Percentiles rank a stretch among this genome's conserved stretches.
Evolutionary conservation across 1,284 basidiomycete species (phyloP).

Genomic region (Sanguinoderma infundibulare): DNA sequence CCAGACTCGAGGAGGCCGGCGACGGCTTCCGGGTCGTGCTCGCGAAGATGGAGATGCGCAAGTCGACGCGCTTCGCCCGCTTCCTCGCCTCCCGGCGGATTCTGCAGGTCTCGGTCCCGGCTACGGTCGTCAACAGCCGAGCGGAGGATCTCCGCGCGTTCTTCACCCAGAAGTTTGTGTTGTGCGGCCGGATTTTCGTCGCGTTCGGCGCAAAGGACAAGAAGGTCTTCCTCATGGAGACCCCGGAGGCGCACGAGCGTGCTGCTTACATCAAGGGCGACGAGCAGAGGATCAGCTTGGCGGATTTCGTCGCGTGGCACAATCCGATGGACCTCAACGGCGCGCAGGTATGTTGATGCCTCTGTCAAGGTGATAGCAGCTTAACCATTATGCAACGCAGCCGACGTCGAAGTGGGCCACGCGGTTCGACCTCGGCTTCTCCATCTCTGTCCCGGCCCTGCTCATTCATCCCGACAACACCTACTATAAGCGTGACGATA

Average conservation of each 20-base stretch:
- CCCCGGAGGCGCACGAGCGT: conserved; percentile 47
- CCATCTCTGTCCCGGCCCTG: conserved; percentile 65
- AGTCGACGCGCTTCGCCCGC: conserved; percentile 66
- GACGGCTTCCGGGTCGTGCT: conserved; percentile 45
- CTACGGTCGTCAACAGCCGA: conserved; percentile 42
- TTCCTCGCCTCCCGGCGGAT: conserved; percentile 66
- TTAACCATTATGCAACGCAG: conserved; percentile 44
- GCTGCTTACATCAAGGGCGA: conserved; percentile 45
- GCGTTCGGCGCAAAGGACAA: conserved; percentile 66
- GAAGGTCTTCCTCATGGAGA: conserved; percentile 62
- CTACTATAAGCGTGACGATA: conserved; percentile 47
- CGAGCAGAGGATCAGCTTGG: conserved; percentile 47
- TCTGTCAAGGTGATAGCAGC: no score
- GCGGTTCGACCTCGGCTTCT: conserved; percentile 66
- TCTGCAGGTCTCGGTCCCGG: conserved; percentile 55
- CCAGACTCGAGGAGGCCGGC: conserved; percentile 41
- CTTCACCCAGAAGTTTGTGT: conserved; percentile 53
- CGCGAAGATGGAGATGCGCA: conserved; percentile 57
- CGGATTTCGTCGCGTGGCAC: conserved; percentile 61
- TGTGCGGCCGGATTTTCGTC: conserved; percentile 65
- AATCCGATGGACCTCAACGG: conserved; percentile 60
- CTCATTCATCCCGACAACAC: conserved; percentile 56
- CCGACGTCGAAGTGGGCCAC: conserved; percentile 69
- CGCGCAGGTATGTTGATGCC: conserved; percentile 50
- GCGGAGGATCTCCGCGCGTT: conserved; percentile 40